Percentiles rank a stretch among this genome's conserved stretches.
phyloP scores from a whole-genome alignment of 768 basidiomycete species.

The Hemileccinum rubropunctum region DNA sequence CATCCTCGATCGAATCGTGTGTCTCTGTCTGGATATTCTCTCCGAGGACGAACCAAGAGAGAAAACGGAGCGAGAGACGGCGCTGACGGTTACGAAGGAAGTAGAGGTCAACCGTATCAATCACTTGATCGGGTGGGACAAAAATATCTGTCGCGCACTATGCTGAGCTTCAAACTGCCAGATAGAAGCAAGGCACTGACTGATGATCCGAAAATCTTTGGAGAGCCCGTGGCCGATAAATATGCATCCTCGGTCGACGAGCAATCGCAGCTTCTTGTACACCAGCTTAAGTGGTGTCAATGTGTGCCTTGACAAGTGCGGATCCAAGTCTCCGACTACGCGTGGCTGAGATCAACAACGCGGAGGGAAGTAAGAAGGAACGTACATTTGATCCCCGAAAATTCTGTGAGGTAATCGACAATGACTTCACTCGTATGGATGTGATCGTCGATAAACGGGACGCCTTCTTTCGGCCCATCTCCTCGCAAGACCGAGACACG shows the following conservation, averaged over 20 bases:
- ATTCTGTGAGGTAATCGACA: constrained; percentile 96
- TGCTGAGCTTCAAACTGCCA: not conserved
- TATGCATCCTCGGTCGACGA: constrained; percentile 93
- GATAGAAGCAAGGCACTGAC: constrained; percentile 44
- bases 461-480: constrained; percentile 70
- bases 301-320: constrained; percentile 76
- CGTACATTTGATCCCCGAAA: constrained; percentile 92
- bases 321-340: constrained; percentile 90
- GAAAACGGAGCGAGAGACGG: constrained; percentile 86
- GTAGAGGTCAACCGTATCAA: constrained; percentile 98
- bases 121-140: constrained; percentile 92
- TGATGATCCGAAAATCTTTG: constrained; percentile 98
- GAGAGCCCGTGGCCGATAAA: constrained; percentile 97
- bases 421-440: constrained; percentile 95
- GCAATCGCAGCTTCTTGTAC: constrained; percentile 92
- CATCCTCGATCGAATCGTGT: constrained; percentile 99
- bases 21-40: constrained; percentile 91
- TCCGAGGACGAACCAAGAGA: constrained; percentile 91
- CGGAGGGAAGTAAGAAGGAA: not conserved
- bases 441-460: constrained; percentile 97
- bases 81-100: constrained; percentile 79
- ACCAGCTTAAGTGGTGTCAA: constrained; percentile 96
- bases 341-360: not conserved
- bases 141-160: constrained; percentile 67
- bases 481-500: constrained; percentile 94